phyloP scores from a whole-genome alignment of 139 green algal genomes.

The Micractinium sp. region DNA sequence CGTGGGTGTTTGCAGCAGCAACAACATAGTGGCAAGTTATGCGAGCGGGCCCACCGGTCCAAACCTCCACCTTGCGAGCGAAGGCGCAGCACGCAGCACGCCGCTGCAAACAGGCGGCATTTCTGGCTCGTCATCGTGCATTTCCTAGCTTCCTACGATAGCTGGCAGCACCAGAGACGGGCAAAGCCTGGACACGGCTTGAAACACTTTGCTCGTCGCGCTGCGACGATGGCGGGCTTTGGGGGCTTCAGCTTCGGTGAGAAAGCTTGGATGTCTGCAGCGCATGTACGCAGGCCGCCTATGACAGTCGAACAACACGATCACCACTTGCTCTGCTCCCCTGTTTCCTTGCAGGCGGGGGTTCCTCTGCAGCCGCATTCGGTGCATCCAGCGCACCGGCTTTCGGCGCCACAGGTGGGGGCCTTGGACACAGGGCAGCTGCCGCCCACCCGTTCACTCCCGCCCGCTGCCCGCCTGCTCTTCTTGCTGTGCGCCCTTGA shows the following conservation, averaged over 20 bases:
- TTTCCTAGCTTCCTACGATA: no score
- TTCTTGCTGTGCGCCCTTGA: not conserved
- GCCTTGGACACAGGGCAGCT: not conserved
- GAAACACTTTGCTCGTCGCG: no score
- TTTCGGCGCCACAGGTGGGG: slow-evolving; percentile 1
- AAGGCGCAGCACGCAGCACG: no score
- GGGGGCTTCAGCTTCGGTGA: slow-evolving; percentile 27
- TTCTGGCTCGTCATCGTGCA: no score
- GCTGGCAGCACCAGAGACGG: no score
- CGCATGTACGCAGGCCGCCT: not conserved
- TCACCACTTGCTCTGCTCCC: not conserved
- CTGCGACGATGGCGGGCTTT: not conserved
- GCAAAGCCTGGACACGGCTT: no score
- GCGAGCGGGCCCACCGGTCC: no score
- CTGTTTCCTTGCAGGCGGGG: not conserved
- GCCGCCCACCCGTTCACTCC: not conserved
- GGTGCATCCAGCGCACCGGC: slow-evolving; percentile 11
- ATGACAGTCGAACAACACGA: not conserved
- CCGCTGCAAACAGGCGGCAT: no score
- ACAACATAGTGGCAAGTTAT: not conserved
- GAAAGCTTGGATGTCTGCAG: not conserved
- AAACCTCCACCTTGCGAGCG: no score
- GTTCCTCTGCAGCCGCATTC: not conserved
- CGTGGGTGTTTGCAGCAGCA: not conserved
- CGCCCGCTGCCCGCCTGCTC: not conserved